Evolutionary conservation across 306 rosid species (phyloP), one percentile per base, ranked within the genome.

Genomic region (Castanea mollissima): DNA sequence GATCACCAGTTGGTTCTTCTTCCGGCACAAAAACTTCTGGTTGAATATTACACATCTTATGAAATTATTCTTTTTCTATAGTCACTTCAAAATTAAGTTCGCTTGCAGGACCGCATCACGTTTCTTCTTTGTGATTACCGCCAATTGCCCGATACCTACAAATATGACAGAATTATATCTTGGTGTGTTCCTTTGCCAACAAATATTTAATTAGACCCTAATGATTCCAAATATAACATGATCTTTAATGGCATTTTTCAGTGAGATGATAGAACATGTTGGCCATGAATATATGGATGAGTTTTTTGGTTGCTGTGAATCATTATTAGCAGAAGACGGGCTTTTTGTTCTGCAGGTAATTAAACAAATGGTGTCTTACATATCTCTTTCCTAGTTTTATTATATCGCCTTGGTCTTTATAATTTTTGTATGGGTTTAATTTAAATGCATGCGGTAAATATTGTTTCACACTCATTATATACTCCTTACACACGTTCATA

Each of bases 271-370:
- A 31, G 97, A 93, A 80, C 79, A 76, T 32, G 95, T 90, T 63
- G 98, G 97, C 19, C 93, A 93, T 54, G 98, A 93, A 78, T 91
- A 70, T 76, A 90, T 93, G 91, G 91, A 90, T 73, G 90, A 89
- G 27, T 93, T 90, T 78, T 91, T 93, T 77, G 84, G 92, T 62
- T 89, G 89, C 52, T 93, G 98, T 79, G 98, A 93, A 72, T 88
- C 92, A 6, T 82, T 82, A 60, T 78, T 93, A 84, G 90, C 93
- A 55, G 85, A 86, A 76, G 85, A 92, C 73, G 97, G 98, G 19
- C 84, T 90, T 80, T 76, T 93, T 72, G 92, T 93, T 78, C 85
- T 91, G 16, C 97, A 93, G 97, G 97, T 93, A 82, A 79, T 38
- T 38, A 51, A 25, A 49, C 19, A 71, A 34, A 10, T 23, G 31